Conservation (phyloP, 495 filamentous ascomycete species). For the Penicillium coffeae region DNA sequence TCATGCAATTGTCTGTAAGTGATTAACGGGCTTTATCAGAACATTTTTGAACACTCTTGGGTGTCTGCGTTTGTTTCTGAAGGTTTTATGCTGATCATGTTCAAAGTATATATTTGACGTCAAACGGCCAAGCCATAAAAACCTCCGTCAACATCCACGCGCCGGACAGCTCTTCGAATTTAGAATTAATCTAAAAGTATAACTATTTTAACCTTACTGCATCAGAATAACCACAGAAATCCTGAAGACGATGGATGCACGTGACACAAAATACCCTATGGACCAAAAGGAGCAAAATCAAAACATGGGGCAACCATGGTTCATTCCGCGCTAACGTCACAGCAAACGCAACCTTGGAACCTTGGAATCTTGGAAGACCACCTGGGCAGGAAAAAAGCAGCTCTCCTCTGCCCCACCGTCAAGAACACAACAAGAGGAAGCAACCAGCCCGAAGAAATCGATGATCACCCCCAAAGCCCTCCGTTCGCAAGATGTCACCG, state of each 20-base stretch:
- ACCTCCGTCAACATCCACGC: no score
- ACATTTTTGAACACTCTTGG: not conserved
- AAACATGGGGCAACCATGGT: conserved; percentile 18
- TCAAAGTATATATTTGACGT: not conserved
- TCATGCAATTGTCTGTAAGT: no score
- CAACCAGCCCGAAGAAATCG: not conserved
- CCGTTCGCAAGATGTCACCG: not conserved
- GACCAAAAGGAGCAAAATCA: conserved; percentile 16
- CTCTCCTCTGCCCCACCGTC: not conserved
- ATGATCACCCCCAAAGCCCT: not conserved
- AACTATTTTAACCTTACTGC: no score
- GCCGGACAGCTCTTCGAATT: no score
- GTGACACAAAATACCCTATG: conserved; percentile 11
- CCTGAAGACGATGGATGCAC: not conserved
- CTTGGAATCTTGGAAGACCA: no score
- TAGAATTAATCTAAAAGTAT: no score
- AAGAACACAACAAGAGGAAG: not conserved
- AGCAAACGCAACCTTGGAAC: not conserved
- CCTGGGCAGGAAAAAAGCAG: not conserved
- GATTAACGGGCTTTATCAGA: no score
- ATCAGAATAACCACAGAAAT: no score
- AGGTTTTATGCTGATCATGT: not conserved
- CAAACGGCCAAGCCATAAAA: not conserved
- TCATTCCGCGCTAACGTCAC: conserved; percentile 8
- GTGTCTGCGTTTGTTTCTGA: no score